Conservation (phyloP, 225 moss, liverwort and hornwort species). For the Climacium dendroides region DNA sequence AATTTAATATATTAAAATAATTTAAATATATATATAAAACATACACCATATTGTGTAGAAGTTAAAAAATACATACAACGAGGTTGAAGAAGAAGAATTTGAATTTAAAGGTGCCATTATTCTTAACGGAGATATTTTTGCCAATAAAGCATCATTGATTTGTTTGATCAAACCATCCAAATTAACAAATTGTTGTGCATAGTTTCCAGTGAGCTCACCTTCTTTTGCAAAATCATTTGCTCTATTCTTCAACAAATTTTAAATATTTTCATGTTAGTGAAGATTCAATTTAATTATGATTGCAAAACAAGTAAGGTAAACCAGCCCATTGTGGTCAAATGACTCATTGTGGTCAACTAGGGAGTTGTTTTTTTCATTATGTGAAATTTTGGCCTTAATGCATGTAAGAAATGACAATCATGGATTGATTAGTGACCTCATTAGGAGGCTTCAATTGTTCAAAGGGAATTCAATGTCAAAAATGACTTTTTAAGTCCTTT, state of each 20-base stretch:
- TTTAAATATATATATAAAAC: neutral
- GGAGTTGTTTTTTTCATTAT: no score
- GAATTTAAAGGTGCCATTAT: neutral
- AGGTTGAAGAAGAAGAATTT: neutral
- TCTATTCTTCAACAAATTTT: neutral
- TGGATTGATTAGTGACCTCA: no score
- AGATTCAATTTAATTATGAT: neutral
- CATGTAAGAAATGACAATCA: no score
- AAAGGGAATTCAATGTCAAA: no score
- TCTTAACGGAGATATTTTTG: neutral
- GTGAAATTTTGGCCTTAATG: no score
- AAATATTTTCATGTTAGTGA: neutral
- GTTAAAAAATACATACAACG: neutral
- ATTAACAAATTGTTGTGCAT: neutral
- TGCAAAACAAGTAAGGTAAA: no score
- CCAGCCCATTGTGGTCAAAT: no score
- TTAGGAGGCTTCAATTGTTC: no score
- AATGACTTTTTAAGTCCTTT: no score
- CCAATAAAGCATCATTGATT: neutral
- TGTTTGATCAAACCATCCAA: neutral
- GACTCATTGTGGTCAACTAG: no score
- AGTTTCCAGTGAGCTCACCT: neutral
- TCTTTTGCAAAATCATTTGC: constrained; percentile 3
- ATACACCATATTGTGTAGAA: neutral
- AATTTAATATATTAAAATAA: neutral